These are phyloP conservation scores for sweet orange (Citrus sinensis) DNA, from an alignment of 345 rosid genomes.

Conservation along the genomic window DVS_A1.0 CM039165.1:31385001-31385500, in stretches of 20 bases:
- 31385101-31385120: constrained; percentile 3
- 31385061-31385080: background rate
- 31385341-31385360: constrained; percentile 42
- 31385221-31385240: constrained; percentile 15
- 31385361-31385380: constrained; percentile 27
- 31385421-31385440: background rate
- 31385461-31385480: background rate
- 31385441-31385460: background rate
- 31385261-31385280: constrained; percentile 25
- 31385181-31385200: constrained; percentile 20
- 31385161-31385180: constrained; percentile 35
- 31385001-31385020: background rate
- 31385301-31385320: constrained; percentile 68
- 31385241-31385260: constrained; percentile 16
- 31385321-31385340: constrained; percentile 82
- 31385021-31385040: constrained; percentile 1
- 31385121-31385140: constrained; percentile 57
- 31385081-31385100: background rate
- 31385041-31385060: background rate
- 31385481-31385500: background rate
- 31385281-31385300: constrained; percentile 44
- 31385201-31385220: constrained; percentile 24
- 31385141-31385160: constrained; percentile 36
- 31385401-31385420: background rate
- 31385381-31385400: constrained; percentile 44